Base-by-base conservation (phyloP, 163 green algal genomes). In the Chlorella variabilis region DNA sequence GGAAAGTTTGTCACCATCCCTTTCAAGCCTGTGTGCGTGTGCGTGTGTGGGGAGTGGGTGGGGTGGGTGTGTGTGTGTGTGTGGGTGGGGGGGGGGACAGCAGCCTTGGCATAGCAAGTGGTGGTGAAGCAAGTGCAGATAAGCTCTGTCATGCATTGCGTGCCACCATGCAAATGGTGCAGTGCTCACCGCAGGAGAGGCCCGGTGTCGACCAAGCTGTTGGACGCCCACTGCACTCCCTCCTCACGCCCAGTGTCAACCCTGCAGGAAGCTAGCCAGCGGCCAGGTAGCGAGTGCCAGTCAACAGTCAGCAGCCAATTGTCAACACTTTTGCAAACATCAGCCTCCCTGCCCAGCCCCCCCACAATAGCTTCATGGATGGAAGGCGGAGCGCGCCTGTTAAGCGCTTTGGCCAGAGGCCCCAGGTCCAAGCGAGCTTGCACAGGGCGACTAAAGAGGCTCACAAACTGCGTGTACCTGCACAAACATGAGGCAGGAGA, bases 401-500 rank as follows among this genome's bases (percentile, higher is more conserved):
- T 93, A n/a, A 94, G 88, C 1, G 89, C 54, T 0, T 61, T 74
- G 2, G 90, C 91, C 18, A 95, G 88, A 0, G 87, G 87, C 6
- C 20, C 73, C 71, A 94, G 81, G 75, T 93, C 87, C 1, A 95
- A 58, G 0, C 91, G 86, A 6, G 90, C 86, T 75, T 70, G 85
- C 34, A 92, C 87, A 1, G 88, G 80, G 1, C 91, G 80, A 69
- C 75, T 86, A 36, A 77, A 33, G 0, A 90, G n/a, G 42, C 77
- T 78, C 27, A 93, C 85, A 76, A 86, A 92, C 87, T 93, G 88
- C 0, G 87, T 93, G 84, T 94, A 94, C 78, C 93, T 93, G 81
- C 78, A 86, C 15, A 11, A 21, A 2, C 4, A n/a, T 5, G 17
- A 25, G 70, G n/a, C 8, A 13, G 13, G 45, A 48, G 69, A 9